Evolutionary conservation across 2,329 filamentous ascomycete species (phyloP), one percentile per base, ranked within the genome.

Genomic region (Paecilomyces variotii): DNA sequence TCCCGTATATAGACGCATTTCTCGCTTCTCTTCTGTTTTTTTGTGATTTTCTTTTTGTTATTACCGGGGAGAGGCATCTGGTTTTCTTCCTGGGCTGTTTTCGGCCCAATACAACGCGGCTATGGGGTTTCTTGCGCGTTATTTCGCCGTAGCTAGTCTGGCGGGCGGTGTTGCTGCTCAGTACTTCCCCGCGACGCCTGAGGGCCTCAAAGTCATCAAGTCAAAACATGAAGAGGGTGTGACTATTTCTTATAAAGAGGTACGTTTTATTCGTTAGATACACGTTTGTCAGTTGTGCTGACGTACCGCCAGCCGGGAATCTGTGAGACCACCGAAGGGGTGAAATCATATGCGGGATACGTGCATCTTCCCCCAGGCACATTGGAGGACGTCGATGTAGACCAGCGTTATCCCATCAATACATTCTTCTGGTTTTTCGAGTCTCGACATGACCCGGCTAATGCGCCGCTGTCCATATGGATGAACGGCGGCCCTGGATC

Each of bases 371-470:
- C 82, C 1, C 76, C 78, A 2, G 75, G 74, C 28, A 72, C 77
- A 1, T 63, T 77, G 52, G 63, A 68, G 30, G 70, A 80, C 54
- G 62, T 76, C 3, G 62, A 68, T 34, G 72, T 75, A 27, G 64
- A 71, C 35, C 82, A 84, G 63, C 69, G 82, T 58, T 84, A 84
- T 63, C 76, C 79, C 1, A 84, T 85, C 63, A 84, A 85, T 65
- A 85, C 82, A 55, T 87, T 86, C 70, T 87, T 87, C 71, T 85
- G 84, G 82, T 87, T 85, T 66, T 82, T 87, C 64, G 83, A 86
- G 62, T 71, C 77, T 4, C 71, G 79, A 19, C 73, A 79, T 51
- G 74, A 78, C 57, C 78, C 76, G 0, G 61, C 65, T 6, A 76
- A 72, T 35, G 76, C 77, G 9, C 78, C 78, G 2, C 64, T 79